phyloP scores from a whole-genome alignment of 2,329 filamentous ascomycete species.

The Beauveria sp. region DNA sequence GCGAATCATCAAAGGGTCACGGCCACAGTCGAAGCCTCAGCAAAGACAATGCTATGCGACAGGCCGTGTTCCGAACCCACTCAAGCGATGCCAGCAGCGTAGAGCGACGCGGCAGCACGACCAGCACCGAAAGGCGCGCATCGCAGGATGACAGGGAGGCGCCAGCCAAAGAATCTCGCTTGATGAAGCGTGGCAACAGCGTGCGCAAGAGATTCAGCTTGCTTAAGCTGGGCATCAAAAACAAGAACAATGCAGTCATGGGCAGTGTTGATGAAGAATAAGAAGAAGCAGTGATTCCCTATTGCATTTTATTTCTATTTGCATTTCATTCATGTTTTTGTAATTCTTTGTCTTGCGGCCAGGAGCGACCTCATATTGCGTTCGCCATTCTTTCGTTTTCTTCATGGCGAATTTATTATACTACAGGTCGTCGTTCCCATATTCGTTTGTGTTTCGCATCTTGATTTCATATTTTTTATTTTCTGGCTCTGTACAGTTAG shows the following conservation, averaged over 20 bases:
- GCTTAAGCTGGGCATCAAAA: slow-evolving; percentile 66
- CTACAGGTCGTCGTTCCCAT: slow-evolving; percentile 7
- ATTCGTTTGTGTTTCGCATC: slow-evolving; percentile 8
- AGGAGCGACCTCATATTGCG: neutral
- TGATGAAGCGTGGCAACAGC: slow-evolving; percentile 45
- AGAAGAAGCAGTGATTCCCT: slow-evolving; percentile 15
- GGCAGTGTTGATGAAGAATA: slow-evolving; percentile 50
- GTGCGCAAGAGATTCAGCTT: slow-evolving; percentile 74
- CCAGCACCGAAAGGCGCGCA: slow-evolving; percentile 13
- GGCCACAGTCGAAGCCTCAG: slow-evolving; percentile 21
- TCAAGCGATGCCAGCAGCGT: slow-evolving; percentile 16
- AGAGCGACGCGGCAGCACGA: slow-evolving; percentile 20
- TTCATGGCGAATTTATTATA: neutral
- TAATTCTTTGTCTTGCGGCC: neutral
- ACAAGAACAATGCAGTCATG: slow-evolving; percentile 46
- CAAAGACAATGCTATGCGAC: slow-evolving; percentile 21
- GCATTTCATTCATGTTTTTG: neutral
- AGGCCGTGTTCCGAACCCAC: slow-evolving; percentile 38
- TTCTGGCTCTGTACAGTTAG: slow-evolving; percentile 20
- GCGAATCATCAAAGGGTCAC: slow-evolving; percentile 19
- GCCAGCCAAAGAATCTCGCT: slow-evolving; percentile 26
- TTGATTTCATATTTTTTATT: neutral
- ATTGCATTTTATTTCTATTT: neutral
- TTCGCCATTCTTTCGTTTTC: slow-evolving; percentile 6
- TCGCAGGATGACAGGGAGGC: slow-evolving; percentile 19